A percentile compares a stretch with the other conserved stretches of the same genome.
phyloP scores from a whole-genome alignment of 164 flowering plant species.

The Saururus chinensis region DNA sequence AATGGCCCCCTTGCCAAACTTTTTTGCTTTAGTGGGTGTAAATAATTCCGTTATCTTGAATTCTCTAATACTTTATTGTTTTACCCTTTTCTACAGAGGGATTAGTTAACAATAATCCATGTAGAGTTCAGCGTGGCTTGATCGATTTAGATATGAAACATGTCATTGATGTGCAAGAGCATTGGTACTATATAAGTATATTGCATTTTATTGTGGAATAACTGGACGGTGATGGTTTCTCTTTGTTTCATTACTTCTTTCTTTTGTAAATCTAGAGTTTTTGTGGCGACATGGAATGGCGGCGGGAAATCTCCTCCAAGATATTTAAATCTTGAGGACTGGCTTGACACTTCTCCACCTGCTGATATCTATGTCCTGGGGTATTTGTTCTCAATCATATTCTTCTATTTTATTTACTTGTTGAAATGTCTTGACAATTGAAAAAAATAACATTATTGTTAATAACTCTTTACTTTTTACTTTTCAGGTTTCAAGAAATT shows the following conservation, averaged over 20 bases:
- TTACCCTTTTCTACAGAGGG: constrained; percentile 20
- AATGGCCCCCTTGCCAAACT: no score
- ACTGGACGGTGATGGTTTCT: background rate
- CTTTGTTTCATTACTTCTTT: constrained; percentile 1
- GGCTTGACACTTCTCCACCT: constrained; percentile 95
- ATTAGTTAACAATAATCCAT: constrained; percentile 35
- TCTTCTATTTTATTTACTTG: no score
- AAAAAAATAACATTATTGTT: no score
- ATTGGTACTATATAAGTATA: constrained; percentile 71
- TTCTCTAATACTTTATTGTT: no score
- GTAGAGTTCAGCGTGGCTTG: constrained; percentile 44
- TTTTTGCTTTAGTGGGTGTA: no score
- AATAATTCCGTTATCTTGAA: no score
- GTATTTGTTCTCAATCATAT: no score
- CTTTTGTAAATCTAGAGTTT: constrained; percentile 36
- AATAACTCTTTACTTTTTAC: no score
- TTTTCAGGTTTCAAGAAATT: no score
- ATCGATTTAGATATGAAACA: constrained; percentile 56
- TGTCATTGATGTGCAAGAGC: constrained; percentile 66
- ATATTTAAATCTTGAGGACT: constrained; percentile 77
- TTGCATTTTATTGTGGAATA: no score
- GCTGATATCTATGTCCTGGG: constrained; percentile 98
- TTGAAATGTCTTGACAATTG: no score
- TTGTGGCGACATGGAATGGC: constrained; percentile 98
- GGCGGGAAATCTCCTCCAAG: no score